Evolutionary conservation across 2,329 filamentous ascomycete genomes (phyloP), one percentile per base, ranked within the genome.

Genomic region (Fusarium fracticaudum): DNA sequence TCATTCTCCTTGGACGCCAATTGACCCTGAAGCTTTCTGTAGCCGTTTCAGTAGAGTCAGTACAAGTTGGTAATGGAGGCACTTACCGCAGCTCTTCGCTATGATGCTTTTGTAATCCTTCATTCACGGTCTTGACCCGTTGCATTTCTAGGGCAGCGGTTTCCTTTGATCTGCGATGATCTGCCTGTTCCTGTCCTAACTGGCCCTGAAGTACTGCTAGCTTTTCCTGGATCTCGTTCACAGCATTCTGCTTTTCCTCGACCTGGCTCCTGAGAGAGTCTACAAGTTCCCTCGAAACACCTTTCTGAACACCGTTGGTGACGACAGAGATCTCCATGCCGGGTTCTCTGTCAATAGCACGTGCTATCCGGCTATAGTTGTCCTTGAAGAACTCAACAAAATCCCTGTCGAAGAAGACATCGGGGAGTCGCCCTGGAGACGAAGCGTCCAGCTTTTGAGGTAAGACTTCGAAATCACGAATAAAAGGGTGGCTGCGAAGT

Each of bases 331-430:
- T 91, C 80, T 99, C 96, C 69, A 97, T 86, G 3, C 92, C 94
- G 2, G 96, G 96, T 71, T 98, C 94, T 69, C 96, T 91, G 82
- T 99, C 96, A 76, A 99, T 94, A 20, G 94, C 93, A 71, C 94
- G 91, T 44, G 92, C 86, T 66, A 98, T 85, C 14, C 95, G 92
- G 78, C 93, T 96, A 80, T 97, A 98, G 80, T 98, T 98, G 79
- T 98, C 95, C 79, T 98, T 98, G 78, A 98, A 90, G 78, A 98
- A 98, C 69, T 98, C 94, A 63, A 99, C 91, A 81, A 98, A 98
- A 0, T 90, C 90, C 53, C 90, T 88, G 76, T 98, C 95, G 73
- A 98, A 96, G 80, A 91, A 97, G 2, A 98, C 93, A 58, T 95
- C 92, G 2, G 95, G 93, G 13, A 95, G 75, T 83, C 89, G 81